Conservation (phyloP, 1,284 basidiomycete species). For the Grifola frondosa region DNA sequence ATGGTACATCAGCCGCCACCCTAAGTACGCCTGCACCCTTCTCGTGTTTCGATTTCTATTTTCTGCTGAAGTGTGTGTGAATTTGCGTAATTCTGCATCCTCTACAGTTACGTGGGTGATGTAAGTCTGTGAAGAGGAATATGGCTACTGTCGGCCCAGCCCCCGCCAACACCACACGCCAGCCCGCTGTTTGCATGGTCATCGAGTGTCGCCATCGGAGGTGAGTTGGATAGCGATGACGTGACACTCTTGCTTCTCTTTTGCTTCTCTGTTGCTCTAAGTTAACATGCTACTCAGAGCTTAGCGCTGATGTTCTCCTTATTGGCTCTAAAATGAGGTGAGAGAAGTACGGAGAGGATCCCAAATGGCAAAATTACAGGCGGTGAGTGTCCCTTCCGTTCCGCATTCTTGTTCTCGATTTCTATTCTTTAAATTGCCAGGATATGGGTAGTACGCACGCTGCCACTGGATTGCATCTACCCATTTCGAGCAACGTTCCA, state of each 20-base stretch:
- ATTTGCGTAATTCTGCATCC: not conserved
- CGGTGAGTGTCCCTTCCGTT: conserved; percentile 37
- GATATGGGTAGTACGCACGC: conserved; percentile 1
- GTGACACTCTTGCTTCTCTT: conserved; percentile 34
- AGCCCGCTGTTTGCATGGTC: conserved; percentile 72
- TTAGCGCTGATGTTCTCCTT: conserved; percentile 5
- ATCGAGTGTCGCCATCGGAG: conserved; percentile 71
- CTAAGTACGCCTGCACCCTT: conserved; percentile 54
- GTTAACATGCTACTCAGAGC: not conserved
- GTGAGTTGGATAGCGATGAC: conserved; percentile 19
- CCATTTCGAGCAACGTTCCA: too few species aligned
- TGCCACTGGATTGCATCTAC: too few species aligned
- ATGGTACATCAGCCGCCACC: conserved; percentile 74
- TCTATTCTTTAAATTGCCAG: too few species aligned
- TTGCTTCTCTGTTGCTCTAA: conserved; percentile 66
- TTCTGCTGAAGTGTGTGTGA: not conserved
- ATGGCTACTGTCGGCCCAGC: conserved; percentile 56
- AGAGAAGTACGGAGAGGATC: conserved; percentile 66
- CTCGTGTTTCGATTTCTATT: not conserved
- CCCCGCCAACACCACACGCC: conserved; percentile 46
- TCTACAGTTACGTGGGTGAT: conserved; percentile 72
- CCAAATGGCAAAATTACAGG: conserved; percentile 70
- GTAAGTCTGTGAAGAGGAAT: conserved; percentile 74
- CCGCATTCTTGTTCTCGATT: not conserved
- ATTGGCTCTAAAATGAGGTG: conserved; percentile 36